Percentiles rank a stretch among this genome's conserved stretches.
Evolutionary conservation across 192 early-diverging fungal species (phyloP).

Genomic region (Pilobolus umbonatus): DNA sequence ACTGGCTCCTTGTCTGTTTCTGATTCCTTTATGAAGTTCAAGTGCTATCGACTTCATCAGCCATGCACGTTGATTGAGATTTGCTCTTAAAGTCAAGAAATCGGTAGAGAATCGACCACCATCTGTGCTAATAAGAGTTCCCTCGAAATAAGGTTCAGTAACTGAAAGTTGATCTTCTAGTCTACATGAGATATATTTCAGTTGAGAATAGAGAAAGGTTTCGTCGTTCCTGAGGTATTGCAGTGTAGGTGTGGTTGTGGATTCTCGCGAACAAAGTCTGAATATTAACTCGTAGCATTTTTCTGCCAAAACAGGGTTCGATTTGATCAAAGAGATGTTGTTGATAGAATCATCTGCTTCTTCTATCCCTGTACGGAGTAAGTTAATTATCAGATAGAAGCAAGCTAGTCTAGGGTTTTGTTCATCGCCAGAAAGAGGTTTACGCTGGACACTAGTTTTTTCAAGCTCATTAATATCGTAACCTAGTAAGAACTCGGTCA

Average conservation of each 20-base stretch:
- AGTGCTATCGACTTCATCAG: constrained; percentile 81
- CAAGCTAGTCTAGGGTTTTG: constrained; percentile 35
- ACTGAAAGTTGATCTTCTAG: constrained; percentile 17
- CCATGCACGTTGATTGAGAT: constrained; percentile 87
- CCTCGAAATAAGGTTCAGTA: constrained; percentile 11
- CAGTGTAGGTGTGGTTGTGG: constrained; percentile 66
- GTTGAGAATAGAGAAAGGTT: constrained; percentile 70
- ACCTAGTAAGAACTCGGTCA: constrained; percentile 90
- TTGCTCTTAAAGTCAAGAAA: constrained; percentile 37
- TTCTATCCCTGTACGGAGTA: constrained; percentile 47
- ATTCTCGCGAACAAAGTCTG: constrained; percentile 65
- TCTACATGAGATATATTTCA: constrained; percentile 39
- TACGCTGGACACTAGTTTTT: constrained; percentile 34
- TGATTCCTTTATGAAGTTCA: constrained; percentile 64
- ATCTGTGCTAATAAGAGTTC: constrained; percentile 7
- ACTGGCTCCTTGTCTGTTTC: not conserved
- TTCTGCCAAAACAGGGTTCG: constrained; percentile 78
- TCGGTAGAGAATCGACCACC: constrained; percentile 8
- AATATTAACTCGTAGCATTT: constrained; percentile 88
- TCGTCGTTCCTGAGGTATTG: constrained; percentile 75
- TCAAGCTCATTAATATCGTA: constrained; percentile 52
- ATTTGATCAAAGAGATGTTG: constrained; percentile 5
- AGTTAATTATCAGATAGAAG: constrained; percentile 60
- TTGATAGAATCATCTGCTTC: constrained; percentile 33
- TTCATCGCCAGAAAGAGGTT: not conserved